Base-by-base conservation (phyloP, 2,329 filamentous ascomycete genomes). In the Diaporthe sp. region DNA sequence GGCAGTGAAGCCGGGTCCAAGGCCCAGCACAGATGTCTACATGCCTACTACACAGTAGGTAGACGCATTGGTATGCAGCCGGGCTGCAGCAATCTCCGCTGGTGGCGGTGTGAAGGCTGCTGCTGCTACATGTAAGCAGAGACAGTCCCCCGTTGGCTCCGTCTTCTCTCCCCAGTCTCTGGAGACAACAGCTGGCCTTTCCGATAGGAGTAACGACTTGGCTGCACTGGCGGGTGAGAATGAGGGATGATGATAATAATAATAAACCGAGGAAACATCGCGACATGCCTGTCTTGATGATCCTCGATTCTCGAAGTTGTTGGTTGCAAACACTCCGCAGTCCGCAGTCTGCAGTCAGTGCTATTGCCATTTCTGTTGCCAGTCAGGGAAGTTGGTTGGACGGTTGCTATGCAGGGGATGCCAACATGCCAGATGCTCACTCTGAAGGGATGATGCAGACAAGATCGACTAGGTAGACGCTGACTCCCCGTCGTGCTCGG, bases 351-450 rank as follows among this genome's bases (percentile, higher is more conserved):
- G 57, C 57, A 60, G 25, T 5, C 19, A 49, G 42, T 34, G 70
- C 46, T 49, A 72, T 49, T 51, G 55, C 42, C 70, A 53, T 73
- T 67, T 65, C 71, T 60, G 61, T 62, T 65, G 42, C 58, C 71
- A 53, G 71, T 61, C 65, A 67, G 72, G 70, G 31, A 28, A 60
- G 62, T 73, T 76, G 55, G 74, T 74, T 74, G 74, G 71, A 65
- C 71, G 61, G 39, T 65, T 53, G 44, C 53, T 71, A 58, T 70
- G 61, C 71, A 65, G 34, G 65, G 68, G 44, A 76, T 70, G 71
- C 74, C 71, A 60, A 72, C 71, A 72, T 72, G 57, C 57, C 49
- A 68, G 65, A 51, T 68, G 65, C 65, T 68, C 65, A 53, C 46
- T 39, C 22, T 68, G 46, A 39, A 68, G 65, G 65, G 65, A 68